Conservation (phyloP, 495 filamentous ascomycete species). For the Aspergillus diversus region DNA sequence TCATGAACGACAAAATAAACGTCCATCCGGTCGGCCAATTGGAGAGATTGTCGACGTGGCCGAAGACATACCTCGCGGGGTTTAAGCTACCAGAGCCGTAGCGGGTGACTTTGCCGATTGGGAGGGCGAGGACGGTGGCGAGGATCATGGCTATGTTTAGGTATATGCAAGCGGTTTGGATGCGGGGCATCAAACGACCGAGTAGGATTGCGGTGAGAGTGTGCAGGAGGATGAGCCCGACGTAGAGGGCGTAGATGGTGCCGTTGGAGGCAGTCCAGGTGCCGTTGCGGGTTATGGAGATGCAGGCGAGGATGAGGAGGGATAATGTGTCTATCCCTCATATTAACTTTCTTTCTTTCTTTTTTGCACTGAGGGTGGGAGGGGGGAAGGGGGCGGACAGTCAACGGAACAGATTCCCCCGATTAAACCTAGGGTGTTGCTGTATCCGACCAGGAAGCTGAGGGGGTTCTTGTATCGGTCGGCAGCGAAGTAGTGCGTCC, state of each 20-base stretch:
- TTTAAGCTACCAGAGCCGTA: constrained; percentile 33
- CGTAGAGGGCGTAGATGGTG: constrained; percentile 65
- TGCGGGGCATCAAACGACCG: constrained; percentile 64
- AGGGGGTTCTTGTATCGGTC: constrained; percentile 63
- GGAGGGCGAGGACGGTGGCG: constrained; percentile 67
- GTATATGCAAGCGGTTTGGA: constrained; percentile 65
- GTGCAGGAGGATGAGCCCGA: constrained; percentile 60
- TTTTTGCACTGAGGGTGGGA: no score
- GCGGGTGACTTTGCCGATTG: constrained; percentile 53
- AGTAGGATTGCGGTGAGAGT: constrained; percentile 59
- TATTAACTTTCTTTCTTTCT: no score
- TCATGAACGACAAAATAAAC: constrained; percentile 64
- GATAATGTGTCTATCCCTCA: constrained; percentile 48
- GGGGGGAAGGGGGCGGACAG: constrained; percentile 33
- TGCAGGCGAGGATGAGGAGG: constrained; percentile 55
- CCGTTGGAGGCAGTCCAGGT: constrained; percentile 63
- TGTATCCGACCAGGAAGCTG: constrained; percentile 72
- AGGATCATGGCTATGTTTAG: constrained; percentile 66
- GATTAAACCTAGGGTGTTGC: constrained; percentile 69
- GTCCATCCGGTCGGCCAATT: constrained; percentile 61
- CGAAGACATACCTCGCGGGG: constrained; percentile 43
- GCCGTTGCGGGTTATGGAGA: constrained; percentile 67
- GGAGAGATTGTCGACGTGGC: constrained; percentile 53
- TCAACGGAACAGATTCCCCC: constrained; percentile 66
- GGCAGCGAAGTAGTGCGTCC: constrained; percentile 70